These are phyloP conservation scores for Blastocystis sp. DNA, from an alignment of 352 stramenopile species.

Conservation along the genomic window DNA sequence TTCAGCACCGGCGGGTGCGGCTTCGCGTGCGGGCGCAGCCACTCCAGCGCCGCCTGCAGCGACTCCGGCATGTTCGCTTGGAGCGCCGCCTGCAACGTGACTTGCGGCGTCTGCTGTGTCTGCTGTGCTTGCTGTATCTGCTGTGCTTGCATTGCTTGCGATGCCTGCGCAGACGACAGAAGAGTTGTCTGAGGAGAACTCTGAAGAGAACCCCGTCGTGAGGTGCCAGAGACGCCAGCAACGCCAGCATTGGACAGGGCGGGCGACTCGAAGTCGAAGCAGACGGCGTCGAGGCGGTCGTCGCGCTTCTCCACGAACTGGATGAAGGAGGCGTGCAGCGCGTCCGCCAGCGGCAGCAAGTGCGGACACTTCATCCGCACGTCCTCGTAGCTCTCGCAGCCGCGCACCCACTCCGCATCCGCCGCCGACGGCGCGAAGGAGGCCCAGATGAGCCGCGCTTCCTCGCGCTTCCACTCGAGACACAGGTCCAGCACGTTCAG, in stretches of 20 bases:
- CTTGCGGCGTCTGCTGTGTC: no score
- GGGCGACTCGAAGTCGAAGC: background rate
- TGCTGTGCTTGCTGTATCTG: no score
- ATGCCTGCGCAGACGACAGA: no score
- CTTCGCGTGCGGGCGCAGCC: background rate
- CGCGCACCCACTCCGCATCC: background rate
- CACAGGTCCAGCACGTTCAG: conserved; percentile 52
- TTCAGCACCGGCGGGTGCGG: background rate
- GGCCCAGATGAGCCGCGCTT: background rate
- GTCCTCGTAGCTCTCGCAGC: conserved; percentile 18
- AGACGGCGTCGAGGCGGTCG: conserved; percentile 11
- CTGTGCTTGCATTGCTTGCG: no score
- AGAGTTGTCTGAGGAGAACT: no score
- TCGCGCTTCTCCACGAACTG: conserved; percentile 9
- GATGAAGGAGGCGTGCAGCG: conserved; percentile 23
- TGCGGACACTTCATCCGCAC: background rate
- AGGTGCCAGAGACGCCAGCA: no score
- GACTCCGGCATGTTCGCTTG: background rate
- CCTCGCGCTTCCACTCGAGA: conserved; percentile 36
- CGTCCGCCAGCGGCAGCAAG: background rate
- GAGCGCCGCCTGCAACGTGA: background rate
- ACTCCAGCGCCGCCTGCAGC: background rate
- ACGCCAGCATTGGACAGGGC: background rate
- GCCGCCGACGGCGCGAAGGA: background rate
- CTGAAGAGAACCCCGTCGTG: no score